Evolutionary conservation across 805 yeast species (phyloP), one percentile per base, ranked within the genome.

Genomic region (Barnettozyma californica): DNA sequence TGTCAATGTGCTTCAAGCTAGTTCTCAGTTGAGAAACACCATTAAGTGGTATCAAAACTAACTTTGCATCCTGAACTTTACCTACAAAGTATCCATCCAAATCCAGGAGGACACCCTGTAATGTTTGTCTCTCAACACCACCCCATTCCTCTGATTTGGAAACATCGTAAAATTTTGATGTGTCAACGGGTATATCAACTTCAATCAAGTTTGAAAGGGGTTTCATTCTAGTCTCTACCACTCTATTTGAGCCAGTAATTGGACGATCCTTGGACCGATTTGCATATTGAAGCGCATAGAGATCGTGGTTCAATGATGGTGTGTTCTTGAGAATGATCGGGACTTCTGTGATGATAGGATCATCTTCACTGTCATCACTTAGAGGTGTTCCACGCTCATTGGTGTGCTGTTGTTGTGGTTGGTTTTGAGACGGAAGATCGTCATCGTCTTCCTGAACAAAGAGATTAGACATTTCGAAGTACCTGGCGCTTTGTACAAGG

Each of bases 21-120:
- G 97, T 94, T 55, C 96, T 76, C 51, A 94, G 64, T 64, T 92
- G 97, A 0, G 84, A 78, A 0, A 86, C 78, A 19, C 80, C 74
- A 33, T 79, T 76, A 1, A 91, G 71, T 1, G 92, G 87, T 1
- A 78, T 66, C 51, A 92, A 64, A 44, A 86, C 80, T 8, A 89
- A 59, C 56, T 75, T 80, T 16, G 75, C 77, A 27, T 76, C 68
- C 35, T 63, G 57, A 36, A 76, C 64, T 41, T 68, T 65, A 0
- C 76, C 79, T 10, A 71, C 71, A 53, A 73, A 76, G 55, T 76
- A 78, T 0, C 84, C 85, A 31, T 73, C 75, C 31, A 77, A 70
- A 4, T 67, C 65, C 20, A 75, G 74, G 40, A 88, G 69, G 0
- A 86, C 89, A 7, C 97, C 97, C 41, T 76, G 79, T 43, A 87